Conservation (phyloP, 176 grass and related monocot genomes). For the Triticum timopheevii region DNA sequence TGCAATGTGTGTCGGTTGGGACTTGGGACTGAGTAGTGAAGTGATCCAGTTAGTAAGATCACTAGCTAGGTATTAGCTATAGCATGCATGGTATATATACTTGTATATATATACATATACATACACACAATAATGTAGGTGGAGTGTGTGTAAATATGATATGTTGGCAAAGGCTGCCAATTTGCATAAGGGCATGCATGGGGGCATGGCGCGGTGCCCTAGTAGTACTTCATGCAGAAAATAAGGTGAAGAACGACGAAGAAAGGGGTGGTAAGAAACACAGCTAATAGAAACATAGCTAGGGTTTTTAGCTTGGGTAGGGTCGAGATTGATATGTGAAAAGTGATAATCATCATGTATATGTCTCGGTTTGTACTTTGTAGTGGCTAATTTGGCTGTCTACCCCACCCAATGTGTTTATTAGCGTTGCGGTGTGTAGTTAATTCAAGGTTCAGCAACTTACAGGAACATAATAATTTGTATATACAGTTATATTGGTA, state of each 20-base stretch:
- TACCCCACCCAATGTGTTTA: constrained; percentile 48
- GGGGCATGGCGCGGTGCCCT: neutral
- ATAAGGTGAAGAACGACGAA: neutral
- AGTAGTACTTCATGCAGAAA: constrained; percentile 24
- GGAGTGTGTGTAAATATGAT: constrained; percentile 30
- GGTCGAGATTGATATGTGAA: constrained; percentile 54
- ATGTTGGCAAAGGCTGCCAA: constrained; percentile 38
- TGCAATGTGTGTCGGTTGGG: constrained; percentile 24
- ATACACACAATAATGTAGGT: constrained; percentile 36
- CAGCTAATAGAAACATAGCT: constrained; percentile 26
- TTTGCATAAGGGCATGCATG: neutral
- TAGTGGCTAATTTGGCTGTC: constrained; percentile 27
- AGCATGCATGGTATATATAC: constrained; percentile 24
- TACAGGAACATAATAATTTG: constrained; percentile 29
- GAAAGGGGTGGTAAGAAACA: neutral
- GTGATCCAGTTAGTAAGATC: constrained; percentile 27
- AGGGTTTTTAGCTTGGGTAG: constrained; percentile 32
- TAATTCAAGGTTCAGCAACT: neutral
- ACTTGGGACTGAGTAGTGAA: constrained; percentile 17
- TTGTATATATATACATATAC: constrained; percentile 22
- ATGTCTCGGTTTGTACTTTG: constrained; percentile 56
- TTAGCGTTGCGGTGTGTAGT: constrained; percentile 51
- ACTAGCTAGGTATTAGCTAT: constrained; percentile 36
- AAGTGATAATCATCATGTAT: constrained; percentile 37
- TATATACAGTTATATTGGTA: constrained; percentile 28